Base-by-base conservation (phyloP, 768 basidiomycete genomes). In the Steccherinum ochraceum region DNA sequence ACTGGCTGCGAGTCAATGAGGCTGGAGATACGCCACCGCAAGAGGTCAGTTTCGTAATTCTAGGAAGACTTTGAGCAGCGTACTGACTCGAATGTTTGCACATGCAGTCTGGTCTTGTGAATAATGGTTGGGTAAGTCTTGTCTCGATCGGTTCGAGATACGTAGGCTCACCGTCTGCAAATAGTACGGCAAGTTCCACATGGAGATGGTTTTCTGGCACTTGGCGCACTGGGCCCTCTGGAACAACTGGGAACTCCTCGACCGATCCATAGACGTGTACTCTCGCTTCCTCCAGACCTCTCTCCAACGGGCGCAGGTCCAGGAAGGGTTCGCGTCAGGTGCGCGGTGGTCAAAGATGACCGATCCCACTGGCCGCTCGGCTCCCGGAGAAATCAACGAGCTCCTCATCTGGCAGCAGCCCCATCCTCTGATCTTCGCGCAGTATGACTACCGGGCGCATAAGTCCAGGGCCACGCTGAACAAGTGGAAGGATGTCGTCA, bases 271-370 rank as follows among this genome's bases (percentile, higher is more conserved):
- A 45, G 53, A 57, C 40, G 65, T 78, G 7, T 81, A 81, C 59
- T 56, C 66, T 5, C 69, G 72, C 2, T 81, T 80, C 62, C 72
- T 81, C 20, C 52, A 62, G 12, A 67, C 67, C 27, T 74, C 79
- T 12, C 65, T 78, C 30, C 45, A 60, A 4, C 73, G 79, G 1
- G 74, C 81, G 1, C 75, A 77, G 55, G 64, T 72, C 2, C 78
- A 80, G 61, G 71, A 83, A 60, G 73, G 74, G 50, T 81, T 71
- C 68, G 50, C 68, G 11, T 58, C 69, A 5, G 81, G 81, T n/a
- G 81, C 80, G 18, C 73, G 81, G 23, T 81, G 79, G 79, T 74
- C 77, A 5, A 83, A 83, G 61, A 81, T 80, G 80, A 80, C 78
- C 7, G 79, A 81, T 54, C 81, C 81, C 0, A 69, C 72, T 0